These are phyloP conservation scores for California macrophylla DNA, from an alignment of 441 rosid genomes.

Conservation along the genomic window DNA sequence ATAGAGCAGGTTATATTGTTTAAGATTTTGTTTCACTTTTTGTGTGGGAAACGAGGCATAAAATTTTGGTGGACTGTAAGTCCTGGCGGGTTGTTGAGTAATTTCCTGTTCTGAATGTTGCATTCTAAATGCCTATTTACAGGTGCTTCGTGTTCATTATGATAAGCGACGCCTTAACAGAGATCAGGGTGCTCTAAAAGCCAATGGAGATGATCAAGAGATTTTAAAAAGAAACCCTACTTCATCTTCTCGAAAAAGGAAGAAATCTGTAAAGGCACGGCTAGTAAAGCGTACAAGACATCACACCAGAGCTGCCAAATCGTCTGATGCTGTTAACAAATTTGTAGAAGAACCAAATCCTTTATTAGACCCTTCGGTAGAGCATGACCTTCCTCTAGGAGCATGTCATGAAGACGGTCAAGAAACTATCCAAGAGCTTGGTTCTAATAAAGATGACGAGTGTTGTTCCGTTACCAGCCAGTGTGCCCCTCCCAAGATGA, in stretches of 20 bases:
- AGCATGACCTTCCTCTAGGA: slow-evolving; percentile 26
- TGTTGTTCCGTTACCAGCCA: slow-evolving; percentile 34
- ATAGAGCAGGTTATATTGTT: slow-evolving; percentile 61
- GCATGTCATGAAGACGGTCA: slow-evolving; percentile 29
- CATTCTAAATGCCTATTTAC: slow-evolving; percentile 13
- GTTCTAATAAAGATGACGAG: slow-evolving; percentile 36
- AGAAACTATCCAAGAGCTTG: slow-evolving; percentile 32
- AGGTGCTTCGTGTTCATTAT: slow-evolving; percentile 77
- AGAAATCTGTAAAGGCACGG: slow-evolving; percentile 31
- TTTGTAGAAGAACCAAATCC: slow-evolving; percentile 26
- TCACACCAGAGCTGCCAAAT: slow-evolving; percentile 24
- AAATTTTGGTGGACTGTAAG: background rate
- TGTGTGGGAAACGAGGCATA: background rate
- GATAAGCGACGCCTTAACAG: slow-evolving; percentile 43
- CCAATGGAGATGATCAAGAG: slow-evolving; percentile 23
- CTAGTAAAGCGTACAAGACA: slow-evolving; percentile 28
- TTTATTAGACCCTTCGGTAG: slow-evolving; percentile 24
- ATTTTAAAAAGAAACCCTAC: slow-evolving; percentile 23
- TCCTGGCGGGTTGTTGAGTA: background rate
- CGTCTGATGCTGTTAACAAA: slow-evolving; percentile 28
- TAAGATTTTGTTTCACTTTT: slow-evolving; percentile 6
- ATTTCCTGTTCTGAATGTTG: slow-evolving; percentile 10
- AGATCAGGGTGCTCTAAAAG: slow-evolving; percentile 31
- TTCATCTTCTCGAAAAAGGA: slow-evolving; percentile 47
- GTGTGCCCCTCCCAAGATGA: slow-evolving; percentile 38